Evolutionary conservation across 1,139 yeast species (phyloP).

Genomic region (Saccharomyces pastorianus): DNA sequence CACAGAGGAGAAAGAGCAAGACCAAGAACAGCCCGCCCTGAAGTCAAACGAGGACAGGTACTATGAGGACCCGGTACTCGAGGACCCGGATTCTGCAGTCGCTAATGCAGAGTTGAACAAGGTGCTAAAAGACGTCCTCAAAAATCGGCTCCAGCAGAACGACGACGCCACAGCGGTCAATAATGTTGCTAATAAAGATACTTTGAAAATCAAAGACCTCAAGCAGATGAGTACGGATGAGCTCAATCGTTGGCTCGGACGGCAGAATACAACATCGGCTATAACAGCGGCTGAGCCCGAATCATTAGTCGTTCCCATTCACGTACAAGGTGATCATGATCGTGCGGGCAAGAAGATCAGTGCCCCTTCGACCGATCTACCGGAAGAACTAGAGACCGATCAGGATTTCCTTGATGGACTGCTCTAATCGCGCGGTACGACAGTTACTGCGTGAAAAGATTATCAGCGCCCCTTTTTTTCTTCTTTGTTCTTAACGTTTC

Average conservation of each 20-base stretch:
- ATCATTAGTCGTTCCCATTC: background rate
- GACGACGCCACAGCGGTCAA: slow-evolving; percentile 3
- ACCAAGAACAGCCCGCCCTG: slow-evolving; percentile 8
- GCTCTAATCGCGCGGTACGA: slow-evolving; percentile 7
- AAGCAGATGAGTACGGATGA: slow-evolving; percentile 2
- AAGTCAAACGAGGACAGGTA: slow-evolving; percentile 22
- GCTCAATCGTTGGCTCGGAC: background rate
- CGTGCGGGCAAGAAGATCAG: background rate
- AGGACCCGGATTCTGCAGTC: slow-evolving; percentile 9
- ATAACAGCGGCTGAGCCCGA: background rate
- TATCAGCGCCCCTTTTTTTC: background rate
- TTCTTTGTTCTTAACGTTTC: background rate
- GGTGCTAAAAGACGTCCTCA: slow-evolving; percentile 8
- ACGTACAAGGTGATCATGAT: background rate
- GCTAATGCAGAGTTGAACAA: slow-evolving; percentile 10
- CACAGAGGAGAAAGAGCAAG: slow-evolving; percentile 3
- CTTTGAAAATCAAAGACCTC: slow-evolving; percentile 2
- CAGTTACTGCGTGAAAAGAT: background rate
- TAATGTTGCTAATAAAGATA: slow-evolving; percentile 3
- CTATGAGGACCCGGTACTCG: slow-evolving; percentile 17
- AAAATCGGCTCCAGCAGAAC: slow-evolving; percentile 1
- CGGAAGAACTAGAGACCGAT: slow-evolving; percentile 18
- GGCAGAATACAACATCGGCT: background rate
- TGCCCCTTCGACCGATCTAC: slow-evolving; percentile 10
- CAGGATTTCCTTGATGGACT: slow-evolving; percentile 26